Evolutionary conservation across 768 basidiomycete species (phyloP).

Genomic region (Cystobasidium ongulense): DNA sequence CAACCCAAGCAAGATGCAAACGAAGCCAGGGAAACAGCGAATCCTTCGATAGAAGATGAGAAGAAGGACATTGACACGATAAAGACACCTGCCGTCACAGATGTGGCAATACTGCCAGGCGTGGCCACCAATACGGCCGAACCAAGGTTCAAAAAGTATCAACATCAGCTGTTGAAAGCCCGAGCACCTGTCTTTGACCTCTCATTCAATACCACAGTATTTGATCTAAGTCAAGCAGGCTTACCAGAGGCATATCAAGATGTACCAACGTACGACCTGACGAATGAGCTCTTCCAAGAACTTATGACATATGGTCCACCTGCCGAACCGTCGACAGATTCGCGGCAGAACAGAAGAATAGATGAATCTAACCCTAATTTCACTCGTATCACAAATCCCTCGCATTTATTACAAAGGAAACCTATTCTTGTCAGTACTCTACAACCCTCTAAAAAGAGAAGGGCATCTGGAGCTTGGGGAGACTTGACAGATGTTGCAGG

Average conservation of each 20-base stretch:
- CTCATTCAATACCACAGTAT: conserved; percentile 20
- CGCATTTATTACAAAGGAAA: conserved; percentile 68
- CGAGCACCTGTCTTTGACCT: conserved; percentile 40
- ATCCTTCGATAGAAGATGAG: not conserved
- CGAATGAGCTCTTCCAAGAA: conserved; percentile 74
- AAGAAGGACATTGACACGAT: not conserved
- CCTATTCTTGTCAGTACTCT: conserved; percentile 77
- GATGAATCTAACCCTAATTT: conserved; percentile 63
- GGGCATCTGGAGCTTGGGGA: conserved; percentile 50
- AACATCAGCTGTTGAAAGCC: conserved; percentile 30
- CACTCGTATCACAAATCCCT: conserved; percentile 65
- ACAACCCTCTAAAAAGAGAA: conserved; percentile 67
- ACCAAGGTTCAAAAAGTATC: conserved; percentile 2
- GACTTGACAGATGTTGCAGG: conserved; percentile 28
- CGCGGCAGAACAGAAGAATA: conserved; percentile 61
- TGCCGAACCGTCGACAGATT: conserved; percentile 41
- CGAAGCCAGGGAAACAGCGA: not conserved
- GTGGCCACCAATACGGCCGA: not conserved
- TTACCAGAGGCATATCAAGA: conserved; percentile 29
- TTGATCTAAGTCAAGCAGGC: conserved; percentile 15
- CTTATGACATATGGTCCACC: conserved; percentile 50
- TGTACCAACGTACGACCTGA: conserved; percentile 31
- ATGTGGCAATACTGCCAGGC: not conserved
- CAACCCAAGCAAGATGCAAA: not conserved
- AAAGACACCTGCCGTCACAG: not conserved